phyloP scores from a whole-genome alignment of 164 flowering plant species.

The Sextonia rubra region DNA sequence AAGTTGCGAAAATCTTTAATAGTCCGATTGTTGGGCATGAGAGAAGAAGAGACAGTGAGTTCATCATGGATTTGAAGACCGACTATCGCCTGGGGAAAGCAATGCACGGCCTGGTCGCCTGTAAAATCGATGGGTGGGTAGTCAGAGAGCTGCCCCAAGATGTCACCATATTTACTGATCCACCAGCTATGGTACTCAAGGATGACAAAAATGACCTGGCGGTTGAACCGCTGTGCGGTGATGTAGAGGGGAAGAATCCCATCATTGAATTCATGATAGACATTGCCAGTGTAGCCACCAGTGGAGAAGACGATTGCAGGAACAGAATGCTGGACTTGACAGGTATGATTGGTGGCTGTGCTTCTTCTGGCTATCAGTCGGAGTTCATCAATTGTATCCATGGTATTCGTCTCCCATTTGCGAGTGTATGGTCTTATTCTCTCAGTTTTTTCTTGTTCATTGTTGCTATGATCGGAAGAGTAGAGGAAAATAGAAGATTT shows the following conservation, averaged over 20 bases:
- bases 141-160: slow-evolving; percentile 61
- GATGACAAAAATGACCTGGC: slow-evolving; percentile 73
- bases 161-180: slow-evolving; percentile 63
- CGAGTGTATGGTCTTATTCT: slow-evolving; percentile 84
- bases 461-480: slow-evolving; percentile 21
- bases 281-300: slow-evolving; percentile 91
- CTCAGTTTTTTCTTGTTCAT: slow-evolving; percentile 38
- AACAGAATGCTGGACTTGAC: slow-evolving; percentile 70
- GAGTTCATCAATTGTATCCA: slow-evolving; percentile 67
- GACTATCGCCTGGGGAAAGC: slow-evolving; percentile 73
- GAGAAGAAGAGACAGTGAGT: slow-evolving; percentile 55
- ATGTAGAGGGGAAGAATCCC: slow-evolving; percentile 82
- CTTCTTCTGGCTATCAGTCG: slow-evolving; percentile 37
- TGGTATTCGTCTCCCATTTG: slow-evolving; percentile 81
- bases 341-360: slow-evolving; percentile 52
- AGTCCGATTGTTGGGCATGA: slow-evolving; percentile 43
- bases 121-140: slow-evolving; percentile 63
- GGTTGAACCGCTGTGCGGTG: slow-evolving; percentile 68
- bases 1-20: slow-evolving; percentile 62
- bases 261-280: slow-evolving; percentile 94
- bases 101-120: slow-evolving; percentile 56
- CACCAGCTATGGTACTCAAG: slow-evolving; percentile 89
- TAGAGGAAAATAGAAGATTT: slow-evolving; percentile 65
- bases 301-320: slow-evolving; percentile 90
- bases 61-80: slow-evolving; percentile 86